Conservation (phyloP, 768 basidiomycete genomes). For the Atractiella rhizophila region DNA sequence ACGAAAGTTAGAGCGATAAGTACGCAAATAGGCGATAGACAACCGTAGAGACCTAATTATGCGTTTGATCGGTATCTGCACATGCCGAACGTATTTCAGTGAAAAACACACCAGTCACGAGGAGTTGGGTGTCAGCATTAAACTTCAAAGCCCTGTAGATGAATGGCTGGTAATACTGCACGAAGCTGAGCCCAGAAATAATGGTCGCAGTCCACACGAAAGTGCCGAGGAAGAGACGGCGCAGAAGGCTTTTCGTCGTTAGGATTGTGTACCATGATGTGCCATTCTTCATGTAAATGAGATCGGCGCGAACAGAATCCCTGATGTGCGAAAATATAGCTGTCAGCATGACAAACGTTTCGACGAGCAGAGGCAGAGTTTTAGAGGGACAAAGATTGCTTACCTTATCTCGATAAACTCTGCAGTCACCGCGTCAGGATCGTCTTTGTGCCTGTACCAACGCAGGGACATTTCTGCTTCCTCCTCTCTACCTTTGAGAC, state of each 20-base stretch:
- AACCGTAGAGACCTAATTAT: background rate
- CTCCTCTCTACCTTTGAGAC: constrained; percentile 5
- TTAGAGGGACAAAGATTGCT: too few species aligned
- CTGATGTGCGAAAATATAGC: background rate
- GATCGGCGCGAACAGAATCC: background rate
- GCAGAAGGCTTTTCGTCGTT: background rate
- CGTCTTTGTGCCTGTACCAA: background rate
- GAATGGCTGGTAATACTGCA: constrained; percentile 4
- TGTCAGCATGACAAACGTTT: background rate
- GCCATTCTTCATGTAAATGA: background rate
- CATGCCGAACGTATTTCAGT: background rate
- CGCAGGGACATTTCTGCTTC: constrained; percentile 2
- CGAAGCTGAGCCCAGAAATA: constrained; percentile 5
- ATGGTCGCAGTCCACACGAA: constrained; percentile 6
- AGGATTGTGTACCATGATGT: constrained; percentile 1
- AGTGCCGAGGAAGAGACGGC: constrained; percentile 1
- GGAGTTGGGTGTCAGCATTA: background rate
- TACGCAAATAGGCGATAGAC: background rate
- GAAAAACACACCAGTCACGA: constrained; percentile 2
- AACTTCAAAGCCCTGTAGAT: constrained; percentile 1
- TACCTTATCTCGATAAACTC: too few species aligned
- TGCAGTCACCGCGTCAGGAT: too few species aligned
- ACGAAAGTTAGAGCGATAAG: constrained; percentile 1
- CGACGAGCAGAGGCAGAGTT: too few species aligned
- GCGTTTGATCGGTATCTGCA: background rate